Evolutionary conservation across 768 basidiomycete species (phyloP).

Genomic region (Filobasidium floriforme): DNA sequence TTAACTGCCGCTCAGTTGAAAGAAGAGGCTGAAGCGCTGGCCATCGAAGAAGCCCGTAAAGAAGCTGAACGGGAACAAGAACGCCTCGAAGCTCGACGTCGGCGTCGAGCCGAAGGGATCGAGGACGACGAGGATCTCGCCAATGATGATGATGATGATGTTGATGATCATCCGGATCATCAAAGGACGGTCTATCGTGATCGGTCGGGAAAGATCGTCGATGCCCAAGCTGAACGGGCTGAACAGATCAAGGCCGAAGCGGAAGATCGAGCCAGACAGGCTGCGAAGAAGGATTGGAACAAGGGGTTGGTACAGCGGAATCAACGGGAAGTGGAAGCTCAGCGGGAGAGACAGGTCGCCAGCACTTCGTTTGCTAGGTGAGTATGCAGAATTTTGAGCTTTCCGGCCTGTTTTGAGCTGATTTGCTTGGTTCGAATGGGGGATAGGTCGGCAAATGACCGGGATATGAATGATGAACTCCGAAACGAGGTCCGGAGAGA

Average conservation of each 20-base stretch:
- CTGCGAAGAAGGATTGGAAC: constrained; percentile 90
- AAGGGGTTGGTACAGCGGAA: constrained; percentile 87
- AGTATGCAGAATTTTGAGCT: constrained; percentile 14
- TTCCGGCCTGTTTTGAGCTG: neutral
- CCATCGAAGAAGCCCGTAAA: constrained; percentile 23
- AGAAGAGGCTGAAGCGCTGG: constrained; percentile 53
- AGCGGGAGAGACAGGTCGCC: constrained; percentile 63
- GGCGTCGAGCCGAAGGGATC: constrained; percentile 23
- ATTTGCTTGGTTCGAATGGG: neutral
- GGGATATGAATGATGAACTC: constrained; percentile 73
- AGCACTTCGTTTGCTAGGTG: constrained; percentile 62
- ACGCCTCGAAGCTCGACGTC: constrained; percentile 36
- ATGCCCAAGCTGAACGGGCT: constrained; percentile 72
- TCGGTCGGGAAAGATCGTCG: constrained; percentile 74
- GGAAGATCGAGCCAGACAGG: constrained; percentile 26
- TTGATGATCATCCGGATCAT: constrained; percentile 39
- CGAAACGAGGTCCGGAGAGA: constrained; percentile 82
- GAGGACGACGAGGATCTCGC: constrained; percentile 45
- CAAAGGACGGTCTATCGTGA: constrained; percentile 95
- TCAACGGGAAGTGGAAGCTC: constrained; percentile 60
- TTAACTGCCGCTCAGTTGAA: constrained; percentile 63
- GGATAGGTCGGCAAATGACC: constrained; percentile 62
- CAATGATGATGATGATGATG: neutral
- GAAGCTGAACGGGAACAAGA: constrained; percentile 31
- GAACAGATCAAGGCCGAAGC: constrained; percentile 73